Base-by-base conservation (phyloP, 805 yeast species). In the Suhomyces canberraensis region DNA sequence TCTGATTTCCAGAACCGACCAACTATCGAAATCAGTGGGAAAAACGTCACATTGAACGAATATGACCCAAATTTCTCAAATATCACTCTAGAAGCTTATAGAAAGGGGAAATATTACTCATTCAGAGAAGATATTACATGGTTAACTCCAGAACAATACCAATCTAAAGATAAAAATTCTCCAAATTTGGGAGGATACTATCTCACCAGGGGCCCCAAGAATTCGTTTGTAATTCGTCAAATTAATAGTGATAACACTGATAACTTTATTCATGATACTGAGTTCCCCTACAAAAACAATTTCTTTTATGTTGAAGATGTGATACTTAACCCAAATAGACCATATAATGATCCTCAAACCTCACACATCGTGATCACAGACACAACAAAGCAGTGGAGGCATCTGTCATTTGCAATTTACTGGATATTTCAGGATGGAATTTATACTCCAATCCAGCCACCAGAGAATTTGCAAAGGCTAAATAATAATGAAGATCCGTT, bases 331-430 rank as follows among this genome's bases (percentile, higher is more conserved):
- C 66, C 70, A 5, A 46, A 62, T 0, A 51, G 70, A 9, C 60
- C 69, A 4, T 60, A 81, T 6, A 77, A 74, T 45, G 53, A 67
- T 8, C 31, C 34, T 3, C 59, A 70, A 16, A 71, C 51, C 14
- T 39, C 63, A 48, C 82, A 79, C 1, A 54, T 91, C 9, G 54
- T 88, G 2, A 60, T 61, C 4, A 71, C 93, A 0, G 74, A 85
- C 37, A 38, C 42, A 9, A 52, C 56, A 11, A 50, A 54, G 20
- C 75, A 79, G 49, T 68, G 71, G 71, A 47, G 73, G 31, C 64
- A 63, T 35, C 66, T 63, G 57, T 37, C 46, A 8, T 61, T 64
- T 35, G 58, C 68, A 0, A 31, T 62, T 13, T 67, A 57, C 41
- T 68, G 73, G 73, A 19, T 66, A 11, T 66, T 52, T 46, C 42